Base-by-base conservation (phyloP, 805 yeast species). In the Lipomyces yamadae region DNA sequence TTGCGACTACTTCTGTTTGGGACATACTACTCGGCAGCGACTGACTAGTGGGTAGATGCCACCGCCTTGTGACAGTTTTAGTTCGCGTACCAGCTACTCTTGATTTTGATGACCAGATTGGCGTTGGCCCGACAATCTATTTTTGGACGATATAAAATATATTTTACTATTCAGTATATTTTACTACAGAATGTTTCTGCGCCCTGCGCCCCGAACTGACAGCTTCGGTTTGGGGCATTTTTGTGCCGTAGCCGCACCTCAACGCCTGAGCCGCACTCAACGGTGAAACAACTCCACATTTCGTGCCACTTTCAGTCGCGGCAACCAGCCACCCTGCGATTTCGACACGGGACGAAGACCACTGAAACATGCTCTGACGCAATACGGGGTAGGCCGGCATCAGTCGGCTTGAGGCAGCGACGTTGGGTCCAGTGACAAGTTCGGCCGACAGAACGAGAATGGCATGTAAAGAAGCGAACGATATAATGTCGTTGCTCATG, bases 201-300 rank as follows among this genome's bases (percentile, higher is more conserved):
- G n/a, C n/a, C n/a, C n/a, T n/a, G n/a, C n/a, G n/a, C n/a, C n/a
- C n/a, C n/a, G n/a, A n/a, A n/a, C 7, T 6, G n/a, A n/a, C 24
- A 1, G 24, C 24, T 24, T 24, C 24, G 24, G 24, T 24, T 24
- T 24, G 24, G 24, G 24, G 24, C 24, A 1, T 24, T 24, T 24
- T 24, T 24, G 24, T 24, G 1, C 24, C 1, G 24, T 24, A 24
- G 24, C 24, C 24, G 24, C 24, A 42, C 18, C 24, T n/a, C 18
- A 42, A 42, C 48, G 15, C 48, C 48, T 42, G 48, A 42, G 48
- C 48, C 48, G 48, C 48, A 42, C 48, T 15, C 48, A 2, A 37
- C 48, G 15, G 39, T 13, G 39, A 42, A 24, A 18, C 24, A 10
- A 15, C 48, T 42, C 48, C 48, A 15, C 48, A n/a, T 42, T 42